phyloP scores from a whole-genome alignment of 768 basidiomycete species.

The Boletellus ananas region DNA sequence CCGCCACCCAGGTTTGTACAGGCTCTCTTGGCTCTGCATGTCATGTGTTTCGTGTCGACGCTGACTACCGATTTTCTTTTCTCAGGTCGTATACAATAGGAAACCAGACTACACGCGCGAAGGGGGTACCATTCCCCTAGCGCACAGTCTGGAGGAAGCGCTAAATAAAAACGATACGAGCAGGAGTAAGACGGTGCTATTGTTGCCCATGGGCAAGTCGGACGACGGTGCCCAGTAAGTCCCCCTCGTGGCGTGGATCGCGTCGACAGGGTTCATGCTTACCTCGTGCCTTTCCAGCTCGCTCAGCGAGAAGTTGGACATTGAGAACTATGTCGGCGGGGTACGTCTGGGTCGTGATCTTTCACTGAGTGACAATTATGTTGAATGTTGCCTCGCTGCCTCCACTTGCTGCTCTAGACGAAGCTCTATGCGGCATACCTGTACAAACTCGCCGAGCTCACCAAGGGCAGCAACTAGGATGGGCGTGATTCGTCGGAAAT shows the following conservation, averaged over 20 bases:
- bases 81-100: too few relatives aligned
- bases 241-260: not conserved
- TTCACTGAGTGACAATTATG: too few relatives aligned
- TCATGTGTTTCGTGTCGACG: not conserved
- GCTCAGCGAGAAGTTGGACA: slow-evolving; percentile 92
- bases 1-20: slow-evolving; percentile 43
- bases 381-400: not conserved
- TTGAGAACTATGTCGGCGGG: slow-evolving; percentile 51
- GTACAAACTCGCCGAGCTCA: not conserved
- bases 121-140: slow-evolving; percentile 86
- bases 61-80: not conserved
- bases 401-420: not conserved
- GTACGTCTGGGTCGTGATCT: not conserved
- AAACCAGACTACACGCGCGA: slow-evolving; percentile 61
- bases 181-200: slow-evolving; percentile 42
- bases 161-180: slow-evolving; percentile 54
- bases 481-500: too few relatives aligned
- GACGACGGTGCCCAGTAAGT: slow-evolving; percentile 91
- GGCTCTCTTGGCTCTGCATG: too few relatives aligned
- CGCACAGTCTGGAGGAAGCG: slow-evolving; percentile 80
- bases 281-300: slow-evolving; percentile 42
- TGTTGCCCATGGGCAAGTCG: slow-evolving; percentile 87
- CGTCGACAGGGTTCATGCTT: not conserved
- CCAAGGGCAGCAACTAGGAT: too few relatives aligned
- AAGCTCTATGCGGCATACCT: not conserved